phyloP scores from a whole-genome alignment of 371 early-diverging fungal genomes.

The Zopfochytrium polystomum region DNA sequence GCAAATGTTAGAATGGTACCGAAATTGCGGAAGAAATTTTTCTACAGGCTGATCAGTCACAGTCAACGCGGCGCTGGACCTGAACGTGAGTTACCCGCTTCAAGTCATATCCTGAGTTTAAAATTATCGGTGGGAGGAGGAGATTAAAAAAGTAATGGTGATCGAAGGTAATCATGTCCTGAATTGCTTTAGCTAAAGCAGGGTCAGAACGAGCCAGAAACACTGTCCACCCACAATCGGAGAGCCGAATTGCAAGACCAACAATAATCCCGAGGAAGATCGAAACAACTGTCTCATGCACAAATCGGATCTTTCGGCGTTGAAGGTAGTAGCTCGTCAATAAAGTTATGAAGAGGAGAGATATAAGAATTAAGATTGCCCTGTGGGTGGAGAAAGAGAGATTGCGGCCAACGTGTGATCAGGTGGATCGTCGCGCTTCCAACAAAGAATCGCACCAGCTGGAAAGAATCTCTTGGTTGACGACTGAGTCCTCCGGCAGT shows the following conservation, averaged over 20 bases:
- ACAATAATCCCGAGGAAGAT: conserved; percentile 86
- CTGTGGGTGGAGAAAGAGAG: too few relatives aligned
- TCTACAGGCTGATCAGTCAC: conserved; percentile 36
- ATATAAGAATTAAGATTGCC: conserved; percentile 80
- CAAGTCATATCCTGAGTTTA: conserved; percentile 91
- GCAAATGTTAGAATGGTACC: conserved; percentile 88
- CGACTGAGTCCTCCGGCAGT: too few relatives aligned
- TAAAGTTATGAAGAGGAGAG: conserved; percentile 78
- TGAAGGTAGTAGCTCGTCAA: conserved; percentile 84
- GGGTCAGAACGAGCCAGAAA: not conserved
- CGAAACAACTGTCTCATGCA: conserved; percentile 92
- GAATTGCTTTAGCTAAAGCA: conserved; percentile 28
- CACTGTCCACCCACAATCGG: conserved; percentile 27
- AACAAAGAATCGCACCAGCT: too few relatives aligned
- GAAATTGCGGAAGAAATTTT: conserved; percentile 81
- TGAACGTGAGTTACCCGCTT: conserved; percentile 56
- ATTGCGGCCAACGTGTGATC: too few relatives aligned
- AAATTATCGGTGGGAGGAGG: conserved; percentile 91
- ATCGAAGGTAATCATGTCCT: too few relatives aligned
- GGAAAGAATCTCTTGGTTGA: too few relatives aligned
- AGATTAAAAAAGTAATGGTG: conserved; percentile 93
- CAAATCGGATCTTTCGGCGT: conserved; percentile 71
- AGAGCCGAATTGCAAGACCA: conserved; percentile 75
- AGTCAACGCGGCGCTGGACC: not conserved
- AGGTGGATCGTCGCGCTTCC: too few relatives aligned